Conservation (phyloP, 2,329 filamentous ascomycete genomes). For the Penicillium sp. region DNA sequence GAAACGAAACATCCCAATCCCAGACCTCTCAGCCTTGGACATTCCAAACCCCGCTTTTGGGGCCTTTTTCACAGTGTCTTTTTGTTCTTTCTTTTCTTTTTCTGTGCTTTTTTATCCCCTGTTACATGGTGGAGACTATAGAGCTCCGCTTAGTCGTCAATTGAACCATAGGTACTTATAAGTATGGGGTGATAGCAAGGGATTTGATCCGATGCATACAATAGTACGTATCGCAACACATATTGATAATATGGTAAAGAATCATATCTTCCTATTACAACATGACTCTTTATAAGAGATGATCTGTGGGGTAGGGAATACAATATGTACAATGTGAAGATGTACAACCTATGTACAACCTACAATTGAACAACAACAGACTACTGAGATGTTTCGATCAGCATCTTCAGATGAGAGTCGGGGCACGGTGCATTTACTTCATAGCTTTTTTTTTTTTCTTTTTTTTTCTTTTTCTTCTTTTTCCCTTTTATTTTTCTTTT, state of each 20-base stretch:
- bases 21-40: conserved; percentile 5
- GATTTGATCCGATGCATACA: neutral
- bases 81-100: no score
- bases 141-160: neutral
- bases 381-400: conserved; percentile 8
- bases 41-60: conserved; percentile 5
- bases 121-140: neutral
- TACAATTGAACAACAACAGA: no score
- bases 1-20: neutral
- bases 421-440: conserved; percentile 14
- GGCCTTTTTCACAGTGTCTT: neutral
- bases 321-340: no score
- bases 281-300: no score
- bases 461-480: neutral
- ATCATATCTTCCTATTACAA: neutral
- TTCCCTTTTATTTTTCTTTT: neutral
- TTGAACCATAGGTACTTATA: no score
- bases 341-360: no score
- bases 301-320: no score
- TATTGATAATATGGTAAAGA: neutral
- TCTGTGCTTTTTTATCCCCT: neutral
- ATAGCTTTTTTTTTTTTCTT: conserved; percentile 1
- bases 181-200: neutral
- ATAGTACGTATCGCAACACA: neutral
- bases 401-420: conserved; percentile 9